Base-by-base conservation (phyloP, 1,284 basidiomycete species). In the Moesziomyces aphidis region DNA sequence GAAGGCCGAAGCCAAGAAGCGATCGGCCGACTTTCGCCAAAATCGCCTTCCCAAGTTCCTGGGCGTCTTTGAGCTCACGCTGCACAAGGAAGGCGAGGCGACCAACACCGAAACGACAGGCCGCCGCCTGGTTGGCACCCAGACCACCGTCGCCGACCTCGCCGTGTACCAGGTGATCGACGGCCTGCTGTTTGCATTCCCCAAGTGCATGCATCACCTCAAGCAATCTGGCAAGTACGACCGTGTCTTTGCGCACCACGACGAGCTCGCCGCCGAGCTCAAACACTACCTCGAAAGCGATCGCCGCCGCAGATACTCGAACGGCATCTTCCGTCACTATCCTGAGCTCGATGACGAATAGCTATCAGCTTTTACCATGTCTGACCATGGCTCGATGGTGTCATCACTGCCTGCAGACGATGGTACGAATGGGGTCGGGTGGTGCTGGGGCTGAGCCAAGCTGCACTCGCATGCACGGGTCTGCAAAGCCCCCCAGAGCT, bases 41-140 rank as follows among this genome's bases (percentile, higher is more conserved):
- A 71, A 72, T 5, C 86, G 89, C 39, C 73, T 89, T 24, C 88
- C 88, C 50, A 88, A 88, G 73, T 89, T 87, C 82, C 77, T 89
- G 57, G 63, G 64, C 31, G 24, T 52, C 28, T 88, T 88, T 63
- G 80, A 87, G 61, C 68, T 64, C 24, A 86, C 86, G 28, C 78
- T 88, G 50, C 19, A 48, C n/a, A 21, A 60, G 1, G 23, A 57
- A 23, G 54, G 53, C 6, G 61, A 45, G 19, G 60, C 56, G 0
- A 23, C 31, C 6, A 60, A 63, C 43, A 53, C 60, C 36, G 68
- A 76, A 45, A 86, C 86, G 77, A 28, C 8, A 10, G 57, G 22
- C 1, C 51, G 24, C 19, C 86, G 86, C 78, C 80, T 88, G 49
- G 77, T 87, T 50, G 86, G 86, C 3, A 77, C 71, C 22, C 83